Evolutionary conservation across 257 asterid species (phyloP), one percentile per base, ranked within the genome.

Genomic region (Nicotiana noctiflora): DNA sequence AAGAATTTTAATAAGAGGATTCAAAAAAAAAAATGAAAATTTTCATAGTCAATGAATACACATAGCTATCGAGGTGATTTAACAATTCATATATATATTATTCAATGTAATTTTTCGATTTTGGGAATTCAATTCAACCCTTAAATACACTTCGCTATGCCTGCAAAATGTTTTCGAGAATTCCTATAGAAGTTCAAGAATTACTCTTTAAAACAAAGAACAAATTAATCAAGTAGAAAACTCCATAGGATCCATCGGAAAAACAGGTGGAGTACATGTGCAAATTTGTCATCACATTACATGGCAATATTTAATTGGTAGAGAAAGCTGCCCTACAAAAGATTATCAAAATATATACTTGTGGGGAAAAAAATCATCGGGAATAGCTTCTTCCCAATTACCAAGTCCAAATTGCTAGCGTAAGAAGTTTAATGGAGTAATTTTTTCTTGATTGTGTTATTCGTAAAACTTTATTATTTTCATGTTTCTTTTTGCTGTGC

Each of bases 281-380:
- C 21, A 32, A 15, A 67, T 8, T 37, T 81, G 79, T 81, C 79
- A 23, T 68, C 21, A 32, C 79, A 34, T 68, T 34, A 67, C 65
- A 34, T 67, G 79, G 18, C 49, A 32, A 66, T 34, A 80, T 12
- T 9, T 25, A 25, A 25, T 31, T 72, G 78, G 8, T 6, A 19
- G 1, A 53, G 46, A 66, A 17, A 55, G 23, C 5, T 53, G 60
- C 60, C 60, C 60, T 53, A 53, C 21, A 53, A 17, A 55, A 17
- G 9, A 17, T 55, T 55, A 55, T 18, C 21, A 6, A 17, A 5
- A 12, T 37, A 40, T 40, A 14, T 18, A 55, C 23, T 55, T 6
- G 61, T 6, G 60, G 60, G 60, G n/a, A n/a, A 21, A 55, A 8
- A 6, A 15, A 23, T 56, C 23, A 56, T 56, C 12, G 62, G 25